A percentile compares a stretch with the other conserved stretches of the same genome.
phyloP scores from a whole-genome alignment of 768 basidiomycete genomes.

The Hypholoma fasciculare region DNA sequence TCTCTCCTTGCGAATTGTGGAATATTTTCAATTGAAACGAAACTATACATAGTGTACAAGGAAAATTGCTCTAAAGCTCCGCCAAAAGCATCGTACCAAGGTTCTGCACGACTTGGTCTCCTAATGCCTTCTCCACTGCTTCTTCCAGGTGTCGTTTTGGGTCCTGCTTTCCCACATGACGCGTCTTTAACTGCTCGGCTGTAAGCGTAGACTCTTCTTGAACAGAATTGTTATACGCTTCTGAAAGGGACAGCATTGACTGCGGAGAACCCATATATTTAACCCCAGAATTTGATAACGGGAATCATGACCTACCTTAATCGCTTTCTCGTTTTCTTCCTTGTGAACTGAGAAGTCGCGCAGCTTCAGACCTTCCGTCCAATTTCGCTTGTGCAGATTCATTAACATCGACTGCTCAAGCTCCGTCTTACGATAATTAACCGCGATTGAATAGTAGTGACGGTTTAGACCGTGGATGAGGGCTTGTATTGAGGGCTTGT shows the following conservation, averaged over 20 bases:
- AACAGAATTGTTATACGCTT: conserved; percentile 96
- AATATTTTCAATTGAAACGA: conserved; percentile 4
- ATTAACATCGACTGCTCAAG: conserved; percentile 98
- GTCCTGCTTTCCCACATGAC: conserved; percentile 97
- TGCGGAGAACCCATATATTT: conserved; percentile 30
- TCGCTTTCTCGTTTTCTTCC: conserved; percentile 86
- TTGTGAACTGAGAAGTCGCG: conserved; percentile 90
- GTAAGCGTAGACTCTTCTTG: conserved; percentile 98
- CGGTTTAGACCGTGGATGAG: conserved; percentile 97
- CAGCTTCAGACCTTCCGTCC: conserved; percentile 96
- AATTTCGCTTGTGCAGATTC: conserved; percentile 98
- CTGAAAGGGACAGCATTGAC: conserved; percentile 92
- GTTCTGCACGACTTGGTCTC: conserved; percentile 94
- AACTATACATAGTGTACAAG: conserved; percentile 19
- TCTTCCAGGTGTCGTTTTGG: conserved; percentile 98
- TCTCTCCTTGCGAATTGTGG: neutral
- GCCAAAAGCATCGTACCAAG: conserved; percentile 93
- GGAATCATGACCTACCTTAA: conserved; percentile 73
- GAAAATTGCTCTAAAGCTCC: conserved; percentile 59
- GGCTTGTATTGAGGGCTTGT: conserved; percentile 99
- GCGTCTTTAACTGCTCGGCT: conserved; percentile 90
- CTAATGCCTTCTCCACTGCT: conserved; percentile 97
- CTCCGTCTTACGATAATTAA: conserved; percentile 98
- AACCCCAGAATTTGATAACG: neutral
- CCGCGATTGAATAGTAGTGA: conserved; percentile 97